Conservation (phyloP, 1,284 basidiomycete species). For the Phlebopus sp. region DNA sequence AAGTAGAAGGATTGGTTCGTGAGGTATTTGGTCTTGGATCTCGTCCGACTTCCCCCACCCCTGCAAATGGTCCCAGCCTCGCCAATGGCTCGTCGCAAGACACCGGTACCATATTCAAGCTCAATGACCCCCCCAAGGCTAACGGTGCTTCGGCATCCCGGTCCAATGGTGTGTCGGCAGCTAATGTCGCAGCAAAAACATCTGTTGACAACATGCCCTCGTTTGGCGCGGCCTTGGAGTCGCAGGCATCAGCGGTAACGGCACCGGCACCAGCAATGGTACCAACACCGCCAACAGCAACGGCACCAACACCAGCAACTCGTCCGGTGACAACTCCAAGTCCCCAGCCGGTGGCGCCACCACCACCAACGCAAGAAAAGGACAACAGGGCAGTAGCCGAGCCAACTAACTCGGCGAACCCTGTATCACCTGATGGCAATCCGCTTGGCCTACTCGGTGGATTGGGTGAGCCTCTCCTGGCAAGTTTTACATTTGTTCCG, state of each 20-base stretch:
- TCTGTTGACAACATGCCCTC: conserved; percentile 25
- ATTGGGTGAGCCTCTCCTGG: conserved; percentile 34
- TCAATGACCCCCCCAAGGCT: conserved; percentile 21
- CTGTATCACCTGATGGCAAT: neutral
- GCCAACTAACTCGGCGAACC: neutral
- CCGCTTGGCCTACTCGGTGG: conserved; percentile 10
- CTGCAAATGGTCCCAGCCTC: conserved; percentile 8
- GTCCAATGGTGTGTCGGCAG: conserved; percentile 29
- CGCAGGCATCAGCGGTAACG: neutral
- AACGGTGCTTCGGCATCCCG: conserved; percentile 17
- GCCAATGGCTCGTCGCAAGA: conserved; percentile 12
- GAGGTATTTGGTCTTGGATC: conserved; percentile 37
- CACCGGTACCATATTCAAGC: conserved; percentile 17
- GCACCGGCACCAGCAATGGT: neutral
- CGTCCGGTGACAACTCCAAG: conserved; percentile 1
- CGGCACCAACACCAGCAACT: neutral
- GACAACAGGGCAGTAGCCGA: neutral
- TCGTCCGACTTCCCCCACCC: conserved; percentile 24
- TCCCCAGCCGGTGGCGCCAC: neutral
- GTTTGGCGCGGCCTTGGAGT: conserved; percentile 13
- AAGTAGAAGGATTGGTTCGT: conserved; percentile 37
- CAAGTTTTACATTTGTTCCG: conserved; percentile 19
- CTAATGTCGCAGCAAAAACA: conserved; percentile 19
- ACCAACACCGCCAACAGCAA: neutral
- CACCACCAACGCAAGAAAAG: conserved; percentile 8